Evolutionary conservation across 306 rosid species (phyloP), one percentile per base, ranked within the genome.

Genomic region (Sesbania bispinosa): DNA sequence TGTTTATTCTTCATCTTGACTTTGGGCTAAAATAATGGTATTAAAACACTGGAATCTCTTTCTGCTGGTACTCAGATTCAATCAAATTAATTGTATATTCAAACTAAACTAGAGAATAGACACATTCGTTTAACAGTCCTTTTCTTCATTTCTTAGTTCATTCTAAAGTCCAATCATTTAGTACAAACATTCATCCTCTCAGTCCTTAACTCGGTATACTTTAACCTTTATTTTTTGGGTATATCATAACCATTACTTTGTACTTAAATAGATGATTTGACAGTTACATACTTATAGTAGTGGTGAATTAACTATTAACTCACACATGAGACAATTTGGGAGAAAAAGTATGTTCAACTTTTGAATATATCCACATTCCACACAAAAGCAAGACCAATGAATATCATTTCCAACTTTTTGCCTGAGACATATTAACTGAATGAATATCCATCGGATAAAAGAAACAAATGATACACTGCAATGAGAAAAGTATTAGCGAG

Each of bases 401-500:
- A 36, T 13, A 65, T 11, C 60, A n/a, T 64, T 45, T 50, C 30
- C 43, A 18, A 38, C 15, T 23, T 39, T 63, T 53, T 15, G 32
- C 14, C 54, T n/a, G n/a, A n/a, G n/a, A n/a, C n/a, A n/a, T n/a
- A n/a, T n/a, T n/a, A 59, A 62, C 13, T 53, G 50, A 19, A 63
- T 53, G 53, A 59, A 64, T 45, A 52, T 38, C 18, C 48, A 16
- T 8, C 47, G 19, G 16, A 18, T 48, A 13, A 8, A 4, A 35
- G 5, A 41, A 26, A 35, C 19, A 60, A 51, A 43, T 52, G 26
- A 57, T 62, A 69, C 20, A 61, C 9, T 29, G 29, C 55, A 45
- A 5, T 45, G 45, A 43, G 39, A 39, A 10, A 41, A 74, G 50
- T 81, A 88, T 82, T 73, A 91, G 86, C 96, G 23, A 87, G 86